phyloP scores from a whole-genome alignment of 208 protist genomes.

The Trypanosoma brucei region DNA sequence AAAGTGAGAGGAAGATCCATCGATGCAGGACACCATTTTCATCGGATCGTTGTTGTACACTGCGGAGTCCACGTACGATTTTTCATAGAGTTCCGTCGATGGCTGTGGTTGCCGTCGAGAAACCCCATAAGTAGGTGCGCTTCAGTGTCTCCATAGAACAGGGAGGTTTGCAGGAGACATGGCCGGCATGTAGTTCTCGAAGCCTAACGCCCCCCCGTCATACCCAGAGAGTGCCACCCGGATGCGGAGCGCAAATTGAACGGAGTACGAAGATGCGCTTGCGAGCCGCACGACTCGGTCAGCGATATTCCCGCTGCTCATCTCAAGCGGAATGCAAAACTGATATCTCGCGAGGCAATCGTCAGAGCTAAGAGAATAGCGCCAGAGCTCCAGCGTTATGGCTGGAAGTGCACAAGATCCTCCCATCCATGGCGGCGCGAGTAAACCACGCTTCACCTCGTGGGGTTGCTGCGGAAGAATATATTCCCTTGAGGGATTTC shows the following conservation, averaged over 20 bases:
- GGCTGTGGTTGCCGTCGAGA: too few species aligned
- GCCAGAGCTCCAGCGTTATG: slow-evolving; percentile 64
- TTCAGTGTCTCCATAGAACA: too few species aligned
- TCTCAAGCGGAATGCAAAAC: slow-evolving; percentile 34
- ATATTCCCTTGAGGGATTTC: background rate
- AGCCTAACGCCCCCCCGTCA: background rate
- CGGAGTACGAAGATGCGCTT: slow-evolving; percentile 23
- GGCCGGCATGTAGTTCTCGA: too few species aligned
- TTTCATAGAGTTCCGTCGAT: too few species aligned
- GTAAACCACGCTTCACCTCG: background rate
- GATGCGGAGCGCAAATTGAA: slow-evolving; percentile 16
- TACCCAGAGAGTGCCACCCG: slow-evolving; percentile 1
- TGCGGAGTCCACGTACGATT: too few species aligned
- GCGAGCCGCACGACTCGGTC: slow-evolving; percentile 17
- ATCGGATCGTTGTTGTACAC: too few species aligned
- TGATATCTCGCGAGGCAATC: slow-evolving; percentile 36
- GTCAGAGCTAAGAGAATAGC: slow-evolving; percentile 29
- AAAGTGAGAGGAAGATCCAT: too few species aligned
- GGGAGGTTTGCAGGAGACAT: too few species aligned
- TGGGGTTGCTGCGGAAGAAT: background rate
- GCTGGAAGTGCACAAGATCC: slow-evolving; percentile 6
- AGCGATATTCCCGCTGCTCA: background rate
- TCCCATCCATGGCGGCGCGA: slow-evolving; percentile 1
- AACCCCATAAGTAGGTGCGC: too few species aligned
- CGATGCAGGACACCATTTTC: too few species aligned